Base-by-base conservation (phyloP, 108 stramenopile species). In the Conticribra weissflogii region DNA sequence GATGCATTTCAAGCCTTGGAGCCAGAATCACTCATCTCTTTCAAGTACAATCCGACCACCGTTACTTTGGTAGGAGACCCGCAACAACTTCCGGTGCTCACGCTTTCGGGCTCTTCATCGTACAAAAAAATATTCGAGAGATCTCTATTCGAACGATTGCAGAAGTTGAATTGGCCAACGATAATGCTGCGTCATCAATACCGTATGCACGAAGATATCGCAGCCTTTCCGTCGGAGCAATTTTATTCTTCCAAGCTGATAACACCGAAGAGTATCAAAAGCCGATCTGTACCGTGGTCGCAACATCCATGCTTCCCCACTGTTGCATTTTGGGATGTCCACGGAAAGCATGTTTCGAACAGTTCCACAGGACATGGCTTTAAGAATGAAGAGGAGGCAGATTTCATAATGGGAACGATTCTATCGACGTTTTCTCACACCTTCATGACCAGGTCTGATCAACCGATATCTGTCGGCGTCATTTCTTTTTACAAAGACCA, bases 1-100 rank as follows among this genome's bases (percentile, higher is more conserved):
- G 96, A 96, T 64, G 96, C 96, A 2, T 92, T 88, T 23, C 93
- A 94, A 55, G 85, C 86, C 22, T 87, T 91, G 3, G 96, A 96
- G 72, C 71, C 90, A n/a, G 84, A 91, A 29, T 82, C 85, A 1
- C 85, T 96, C 31, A 89, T 96, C 15, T 92, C 96, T 2, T 86
- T 96, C 27, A 83, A 84, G 29, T 74, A 82, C 44, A 90, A 79
- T 32, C 81, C 83, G 0, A 81, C 79, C 12, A 78, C 74, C 1
- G 59, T 63, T 30, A 63, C 48, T 41, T 46, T 76, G 27, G 68
- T 76, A n/a, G 55, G 76, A 4, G 96, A 97, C 71, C 96, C 94
- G 14, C 68, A 90, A 57, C 96, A 96, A 68, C 86, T 96, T 16
- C 90, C 94, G 30, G 94, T 93, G 1, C 85, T 92, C 5, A 83